Conservation (phyloP, 2,329 filamentous ascomycete species). For the Ophiognomonia clavigignenti-juglandacearum region DNA sequence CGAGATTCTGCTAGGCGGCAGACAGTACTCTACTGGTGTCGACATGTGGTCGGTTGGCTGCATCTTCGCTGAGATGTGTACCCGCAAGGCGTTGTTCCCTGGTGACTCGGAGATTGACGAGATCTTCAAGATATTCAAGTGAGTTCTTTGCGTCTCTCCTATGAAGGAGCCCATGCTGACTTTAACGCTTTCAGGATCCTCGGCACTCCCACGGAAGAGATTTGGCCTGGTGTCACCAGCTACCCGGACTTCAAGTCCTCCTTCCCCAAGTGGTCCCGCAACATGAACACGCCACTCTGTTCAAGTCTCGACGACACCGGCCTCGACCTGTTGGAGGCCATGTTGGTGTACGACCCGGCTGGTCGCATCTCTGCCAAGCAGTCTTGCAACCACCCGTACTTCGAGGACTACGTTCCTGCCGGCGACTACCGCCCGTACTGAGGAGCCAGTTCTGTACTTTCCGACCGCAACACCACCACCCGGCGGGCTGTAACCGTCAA, state of each 20-base stretch:
- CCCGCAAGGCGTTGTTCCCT: constrained; percentile 81
- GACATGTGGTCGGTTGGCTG: constrained; percentile 92
- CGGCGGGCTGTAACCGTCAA: background rate
- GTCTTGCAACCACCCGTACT: constrained; percentile 79
- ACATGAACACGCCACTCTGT: constrained; percentile 59
- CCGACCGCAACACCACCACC: background rate
- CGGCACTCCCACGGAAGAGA: constrained; percentile 72
- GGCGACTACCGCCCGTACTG: constrained; percentile 26
- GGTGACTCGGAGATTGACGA: constrained; percentile 90
- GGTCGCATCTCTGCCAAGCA: constrained; percentile 82
- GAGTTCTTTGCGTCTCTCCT: constrained; percentile 22
- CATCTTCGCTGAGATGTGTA: constrained; percentile 93
- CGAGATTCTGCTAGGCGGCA: constrained; percentile 79
- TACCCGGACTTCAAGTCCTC: constrained; percentile 87
- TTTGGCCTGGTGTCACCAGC: constrained; percentile 81
- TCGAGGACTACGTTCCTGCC: constrained; percentile 38
- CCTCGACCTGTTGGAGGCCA: constrained; percentile 58
- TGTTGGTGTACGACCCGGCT: constrained; percentile 81
- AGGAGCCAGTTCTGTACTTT: constrained; percentile 18
- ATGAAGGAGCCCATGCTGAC: constrained; percentile 15
- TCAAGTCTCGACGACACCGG: constrained; percentile 65
- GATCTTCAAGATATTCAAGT: constrained; percentile 93
- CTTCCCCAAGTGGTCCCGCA: constrained; percentile 81
- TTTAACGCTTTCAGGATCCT: constrained; percentile 49
- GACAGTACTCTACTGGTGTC: constrained; percentile 87